Evolutionary conservation across 805 yeast genomes (phyloP), one percentile per base, ranked within the genome.

Genomic region (Lipomyces lipofer): DNA sequence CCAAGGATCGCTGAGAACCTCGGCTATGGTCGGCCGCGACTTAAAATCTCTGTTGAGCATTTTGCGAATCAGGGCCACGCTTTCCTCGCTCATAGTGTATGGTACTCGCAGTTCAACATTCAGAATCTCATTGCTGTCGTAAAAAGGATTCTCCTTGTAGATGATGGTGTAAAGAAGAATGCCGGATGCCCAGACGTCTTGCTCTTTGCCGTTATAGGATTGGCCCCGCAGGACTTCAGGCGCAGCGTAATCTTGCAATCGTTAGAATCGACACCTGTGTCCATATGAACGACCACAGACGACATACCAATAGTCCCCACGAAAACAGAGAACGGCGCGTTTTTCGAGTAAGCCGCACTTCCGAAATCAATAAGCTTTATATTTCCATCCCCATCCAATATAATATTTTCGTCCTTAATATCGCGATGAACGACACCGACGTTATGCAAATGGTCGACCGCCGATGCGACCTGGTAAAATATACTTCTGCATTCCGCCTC

Each of bases 151-250:
- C 67, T 94, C 98, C 67, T 91, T 88, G 75, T 86, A 94, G 5
- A 92, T 77, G 66, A 94, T 80, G 0, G 97, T 94, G 71, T 91
- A 94, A 21, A 94, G 73, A 53, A 94, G 73, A 21, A 94, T 87
- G 2, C 99, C 99, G 67, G 92, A 76, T 0, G 98, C 96, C 99
- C 99, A 94, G 1, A 91, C 85, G 71, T 94, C 99, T 69, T 94
- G 99, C 2, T 96, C 92, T 67, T 82, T 85, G 21, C 99, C 99
- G 48, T 83, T 89, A 66, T 92, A 94, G 21, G 91, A 85, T 56
- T 83, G 84, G 1, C 98, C 99, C 48, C 84, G 78, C 32, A 94
- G 75, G 0, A 94, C 96, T 70, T 94, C 99, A 0, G 99, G 99
- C 0, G 98, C 95, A 0, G 98, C 98, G 69, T 92, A 94, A 69